Conservation (phyloP, 306 rosid species). For the Vigna reflexopilosa region DNA sequence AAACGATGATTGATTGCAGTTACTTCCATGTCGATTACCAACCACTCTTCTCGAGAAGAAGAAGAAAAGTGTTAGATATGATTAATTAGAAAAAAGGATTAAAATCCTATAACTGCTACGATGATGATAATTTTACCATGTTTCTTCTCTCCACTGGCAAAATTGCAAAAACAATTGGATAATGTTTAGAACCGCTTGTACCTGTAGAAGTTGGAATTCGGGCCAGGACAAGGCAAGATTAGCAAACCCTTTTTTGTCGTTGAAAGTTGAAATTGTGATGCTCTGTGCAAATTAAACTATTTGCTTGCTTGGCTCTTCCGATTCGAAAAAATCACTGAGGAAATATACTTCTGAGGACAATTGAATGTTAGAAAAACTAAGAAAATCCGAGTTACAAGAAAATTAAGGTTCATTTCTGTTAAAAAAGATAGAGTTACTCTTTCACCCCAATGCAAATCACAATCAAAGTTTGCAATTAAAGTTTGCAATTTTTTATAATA, state of each 20-base stretch:
- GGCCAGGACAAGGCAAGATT: neutral
- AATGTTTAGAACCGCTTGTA: neutral
- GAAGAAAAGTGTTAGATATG: neutral
- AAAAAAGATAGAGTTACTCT: too few relatives aligned
- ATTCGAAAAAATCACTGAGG: too few relatives aligned
- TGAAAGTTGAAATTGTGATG: neutral
- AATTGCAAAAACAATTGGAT: neutral
- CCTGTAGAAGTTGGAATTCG: conserved; percentile 17
- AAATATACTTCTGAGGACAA: too few relatives aligned
- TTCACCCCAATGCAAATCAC: too few relatives aligned
- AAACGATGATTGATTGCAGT: conserved; percentile 6
- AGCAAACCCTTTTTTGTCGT: neutral
- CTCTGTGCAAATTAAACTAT: too few relatives aligned
- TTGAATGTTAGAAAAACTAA: too few relatives aligned
- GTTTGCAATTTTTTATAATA: too few relatives aligned
- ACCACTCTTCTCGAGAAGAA: conserved; percentile 38
- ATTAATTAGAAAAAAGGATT: neutral
- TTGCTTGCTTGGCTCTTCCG: too few relatives aligned
- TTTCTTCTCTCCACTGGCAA: neutral
- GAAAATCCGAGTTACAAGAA: too few relatives aligned
- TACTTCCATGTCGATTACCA: conserved; percentile 27
- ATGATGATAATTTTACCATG: neutral
- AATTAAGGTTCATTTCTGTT: too few relatives aligned
- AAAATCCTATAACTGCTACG: neutral
- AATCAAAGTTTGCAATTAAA: too few relatives aligned